Percentiles rank a stretch among this genome's conserved stretches.
Conservation (phyloP, 257 asterid genomes). For the Osmanthus fragrans region DNA sequence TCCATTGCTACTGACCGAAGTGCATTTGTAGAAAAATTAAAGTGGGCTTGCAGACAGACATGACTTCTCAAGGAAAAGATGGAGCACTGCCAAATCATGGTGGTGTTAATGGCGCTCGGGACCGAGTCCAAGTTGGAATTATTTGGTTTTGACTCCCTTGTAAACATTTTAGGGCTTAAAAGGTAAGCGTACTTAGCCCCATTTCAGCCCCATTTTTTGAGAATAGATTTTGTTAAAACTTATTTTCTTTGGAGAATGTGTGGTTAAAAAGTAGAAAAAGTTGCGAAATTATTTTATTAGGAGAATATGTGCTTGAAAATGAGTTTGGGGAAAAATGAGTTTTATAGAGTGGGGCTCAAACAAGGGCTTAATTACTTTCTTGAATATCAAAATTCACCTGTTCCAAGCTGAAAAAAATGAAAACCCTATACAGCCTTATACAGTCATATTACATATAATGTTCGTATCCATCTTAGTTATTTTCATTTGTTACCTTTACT, state of each 20-base stretch:
- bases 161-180: conserved; percentile 92
- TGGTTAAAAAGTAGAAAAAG: too few species aligned
- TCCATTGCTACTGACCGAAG: conserved; percentile 21
- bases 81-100: conserved; percentile 52
- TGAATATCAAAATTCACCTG: background rate
- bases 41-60: conserved; percentile 36
- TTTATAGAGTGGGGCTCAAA: too few species aligned
- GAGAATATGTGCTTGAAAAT: too few species aligned
- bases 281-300: too few species aligned
- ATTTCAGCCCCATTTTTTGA: too few species aligned
- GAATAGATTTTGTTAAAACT: too few species aligned
- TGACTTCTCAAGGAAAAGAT: conserved; percentile 55
- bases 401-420: background rate
- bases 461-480: background rate
- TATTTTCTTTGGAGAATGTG: too few species aligned
- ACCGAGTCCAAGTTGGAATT: conserved; percentile 86
- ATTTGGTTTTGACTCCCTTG: conserved; percentile 97
- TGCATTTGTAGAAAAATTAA: conserved; percentile 61
- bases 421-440: background rate
- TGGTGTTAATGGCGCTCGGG: conserved; percentile 59
- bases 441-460: background rate
- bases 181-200: conserved; percentile 45
- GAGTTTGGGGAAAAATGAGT: too few species aligned
- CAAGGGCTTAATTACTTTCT: background rate
- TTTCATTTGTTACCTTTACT: background rate